Conservation (phyloP, 495 filamentous ascomycete genomes). For the Aspergillus affinis region DNA sequence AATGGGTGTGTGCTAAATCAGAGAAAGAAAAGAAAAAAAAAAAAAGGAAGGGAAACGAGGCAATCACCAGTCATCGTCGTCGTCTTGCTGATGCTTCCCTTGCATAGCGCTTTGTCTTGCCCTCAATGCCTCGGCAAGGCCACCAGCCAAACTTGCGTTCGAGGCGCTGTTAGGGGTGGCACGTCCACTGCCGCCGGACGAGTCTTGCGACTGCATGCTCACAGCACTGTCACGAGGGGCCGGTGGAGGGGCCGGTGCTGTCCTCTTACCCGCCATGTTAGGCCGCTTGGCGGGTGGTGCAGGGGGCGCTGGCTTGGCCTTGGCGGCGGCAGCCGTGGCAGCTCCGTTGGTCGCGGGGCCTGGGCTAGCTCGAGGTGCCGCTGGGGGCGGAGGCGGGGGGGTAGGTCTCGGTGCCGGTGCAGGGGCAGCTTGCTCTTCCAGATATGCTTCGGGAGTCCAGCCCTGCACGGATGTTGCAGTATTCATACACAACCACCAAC, state of each 20-base stretch:
- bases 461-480: conserved; percentile 64
- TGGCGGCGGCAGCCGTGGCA: conserved; percentile 51
- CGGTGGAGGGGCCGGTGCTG: conserved; percentile 56
- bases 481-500: conserved; percentile 92
- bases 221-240: conserved; percentile 70
- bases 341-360: conserved; percentile 46
- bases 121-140: conserved; percentile 78
- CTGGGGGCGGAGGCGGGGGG: conserved; percentile 61
- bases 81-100: conserved; percentile 42
- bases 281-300: conserved; percentile 89
- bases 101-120: conserved; percentile 72
- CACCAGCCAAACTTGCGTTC: conserved; percentile 71
- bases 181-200: conserved; percentile 62
- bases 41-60: conserved; percentile 31
- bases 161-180: conserved; percentile 69
- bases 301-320: conserved; percentile 72
- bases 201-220: conserved; percentile 65
- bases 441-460: conserved; percentile 91
- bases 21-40: conserved; percentile 11
- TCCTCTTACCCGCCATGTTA: conserved; percentile 61
- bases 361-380: conserved; percentile 50
- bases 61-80: conserved; percentile 71
- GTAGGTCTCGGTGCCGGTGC: conserved; percentile 42
- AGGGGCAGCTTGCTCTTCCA: conserved; percentile 61
- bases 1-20: conserved; percentile 11